Conservation (phyloP, 306 rosid genomes). For the Fragaria vesca region DNA sequence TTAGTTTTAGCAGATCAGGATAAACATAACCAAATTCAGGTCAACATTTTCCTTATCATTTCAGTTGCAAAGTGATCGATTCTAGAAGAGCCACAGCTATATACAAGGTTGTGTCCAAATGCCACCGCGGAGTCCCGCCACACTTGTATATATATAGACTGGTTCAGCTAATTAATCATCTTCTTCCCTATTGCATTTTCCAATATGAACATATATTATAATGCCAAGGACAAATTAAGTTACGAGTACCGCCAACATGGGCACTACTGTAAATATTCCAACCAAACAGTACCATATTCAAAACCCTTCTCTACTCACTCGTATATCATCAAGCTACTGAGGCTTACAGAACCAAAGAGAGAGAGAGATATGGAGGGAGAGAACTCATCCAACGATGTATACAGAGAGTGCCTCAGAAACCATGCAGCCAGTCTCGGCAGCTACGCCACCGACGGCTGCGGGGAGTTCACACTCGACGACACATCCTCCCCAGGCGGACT, state of each 20-base stretch:
- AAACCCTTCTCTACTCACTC: neutral
- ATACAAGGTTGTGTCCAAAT: constrained; percentile 7
- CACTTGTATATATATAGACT: neutral
- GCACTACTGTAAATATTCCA: constrained; percentile 7
- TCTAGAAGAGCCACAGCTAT: neutral
- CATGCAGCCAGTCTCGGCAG: constrained; percentile 96
- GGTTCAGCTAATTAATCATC: neutral
- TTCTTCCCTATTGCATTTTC: neutral
- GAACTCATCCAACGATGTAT: constrained; percentile 28
- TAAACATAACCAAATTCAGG: too few species aligned
- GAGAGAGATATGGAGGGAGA: constrained; percentile 31
- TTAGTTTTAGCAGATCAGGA: too few species aligned
- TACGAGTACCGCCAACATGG: constrained; percentile 8
- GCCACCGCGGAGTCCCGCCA: constrained; percentile 10
- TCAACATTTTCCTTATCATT: too few species aligned
- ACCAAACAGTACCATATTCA: constrained; percentile 19
- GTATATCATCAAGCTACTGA: neutral
- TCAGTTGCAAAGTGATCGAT: too few species aligned
- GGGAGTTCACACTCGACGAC: constrained; percentile 67
- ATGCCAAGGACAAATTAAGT: neutral
- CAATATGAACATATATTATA: neutral
- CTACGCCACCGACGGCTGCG: constrained; percentile 92
- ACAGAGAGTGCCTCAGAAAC: constrained; percentile 78
- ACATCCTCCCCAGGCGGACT: constrained; percentile 32
- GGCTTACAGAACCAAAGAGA: neutral